phyloP scores from a whole-genome alignment of 345 rosid species.

The Populus alba region DNA sequence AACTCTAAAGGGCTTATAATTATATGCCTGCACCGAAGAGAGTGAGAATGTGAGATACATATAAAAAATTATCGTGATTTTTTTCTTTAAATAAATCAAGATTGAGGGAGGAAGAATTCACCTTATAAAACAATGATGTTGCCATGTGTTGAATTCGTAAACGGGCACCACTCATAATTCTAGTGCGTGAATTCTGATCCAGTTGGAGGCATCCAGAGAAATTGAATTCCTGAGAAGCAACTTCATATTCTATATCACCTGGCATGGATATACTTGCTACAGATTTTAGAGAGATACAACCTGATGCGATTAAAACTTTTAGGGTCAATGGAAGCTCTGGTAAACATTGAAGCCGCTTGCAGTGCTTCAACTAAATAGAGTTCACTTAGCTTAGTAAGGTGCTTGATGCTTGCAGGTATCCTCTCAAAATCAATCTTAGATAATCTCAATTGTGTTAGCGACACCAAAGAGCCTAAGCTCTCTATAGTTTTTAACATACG shows the following conservation, averaged over 20 bases:
- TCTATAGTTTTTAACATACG: no score
- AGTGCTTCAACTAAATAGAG: no score
- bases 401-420: no score
- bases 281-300: constrained; percentile 1
- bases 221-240: background rate
- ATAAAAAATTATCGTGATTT: background rate
- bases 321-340: constrained; percentile 8
- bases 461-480: no score
- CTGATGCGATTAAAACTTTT: background rate
- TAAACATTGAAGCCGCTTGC: background rate
- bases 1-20: background rate
- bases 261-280: background rate
- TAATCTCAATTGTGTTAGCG: no score
- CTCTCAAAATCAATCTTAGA: no score
- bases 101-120: background rate
- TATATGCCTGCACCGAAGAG: background rate
- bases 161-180: background rate
- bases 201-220: background rate
- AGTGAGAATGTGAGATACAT: background rate
- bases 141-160: background rate
- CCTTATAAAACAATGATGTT: background rate
- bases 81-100: background rate
- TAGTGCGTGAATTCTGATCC: background rate
- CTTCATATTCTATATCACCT: background rate
- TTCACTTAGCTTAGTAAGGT: no score